These are phyloP conservation scores for Candida arabinofermentans DNA, from an alignment of 805 yeast species.

Conservation along the genomic window DNA sequence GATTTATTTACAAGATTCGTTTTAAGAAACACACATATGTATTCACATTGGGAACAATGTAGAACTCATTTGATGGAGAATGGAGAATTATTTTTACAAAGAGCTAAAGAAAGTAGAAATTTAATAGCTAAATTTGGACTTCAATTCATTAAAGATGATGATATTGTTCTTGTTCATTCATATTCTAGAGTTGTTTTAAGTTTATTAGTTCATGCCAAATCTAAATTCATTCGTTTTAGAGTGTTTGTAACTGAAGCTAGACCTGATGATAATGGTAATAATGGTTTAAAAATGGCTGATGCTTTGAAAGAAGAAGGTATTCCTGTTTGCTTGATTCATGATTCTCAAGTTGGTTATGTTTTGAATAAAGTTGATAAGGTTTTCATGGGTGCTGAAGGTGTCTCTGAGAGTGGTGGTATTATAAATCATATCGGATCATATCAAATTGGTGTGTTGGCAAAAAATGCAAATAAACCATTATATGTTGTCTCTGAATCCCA, in stretches of 20 bases:
- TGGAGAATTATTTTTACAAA: conserved; percentile 84
- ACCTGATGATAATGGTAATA: conserved; percentile 72
- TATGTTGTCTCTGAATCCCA: conserved; percentile 94
- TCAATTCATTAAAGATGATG: conserved; percentile 91
- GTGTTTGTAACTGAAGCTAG: conserved; percentile 92
- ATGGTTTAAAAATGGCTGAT: conserved; percentile 73
- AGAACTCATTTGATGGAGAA: conserved; percentile 84
- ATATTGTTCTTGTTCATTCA: conserved; percentile 84
- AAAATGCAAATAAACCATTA: conserved; percentile 85
- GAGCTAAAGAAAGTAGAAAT: conserved; percentile 87
- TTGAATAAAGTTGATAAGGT: conserved; percentile 90
- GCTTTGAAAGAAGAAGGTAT: conserved; percentile 65
- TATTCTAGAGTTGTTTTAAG: conserved; percentile 86
- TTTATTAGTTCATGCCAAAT: conserved; percentile 69
- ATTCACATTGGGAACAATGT: conserved; percentile 94
- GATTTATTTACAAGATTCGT: conserved; percentile 94
- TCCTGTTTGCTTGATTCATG: conserved; percentile 85
- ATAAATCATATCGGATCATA: conserved; percentile 93
- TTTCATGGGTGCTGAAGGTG: conserved; percentile 98
- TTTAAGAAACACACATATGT: conserved; percentile 78
- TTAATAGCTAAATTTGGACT: conserved; percentile 85
- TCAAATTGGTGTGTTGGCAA: conserved; percentile 90
- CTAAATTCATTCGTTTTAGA: conserved; percentile 75
- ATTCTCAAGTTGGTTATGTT: conserved; percentile 89
- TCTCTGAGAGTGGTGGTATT: conserved; percentile 97